Evolutionary conservation across 106 monocot species (phyloP), one percentile per base, ranked within the genome.

Genomic region (Phalaenopsis aphrodite): DNA sequence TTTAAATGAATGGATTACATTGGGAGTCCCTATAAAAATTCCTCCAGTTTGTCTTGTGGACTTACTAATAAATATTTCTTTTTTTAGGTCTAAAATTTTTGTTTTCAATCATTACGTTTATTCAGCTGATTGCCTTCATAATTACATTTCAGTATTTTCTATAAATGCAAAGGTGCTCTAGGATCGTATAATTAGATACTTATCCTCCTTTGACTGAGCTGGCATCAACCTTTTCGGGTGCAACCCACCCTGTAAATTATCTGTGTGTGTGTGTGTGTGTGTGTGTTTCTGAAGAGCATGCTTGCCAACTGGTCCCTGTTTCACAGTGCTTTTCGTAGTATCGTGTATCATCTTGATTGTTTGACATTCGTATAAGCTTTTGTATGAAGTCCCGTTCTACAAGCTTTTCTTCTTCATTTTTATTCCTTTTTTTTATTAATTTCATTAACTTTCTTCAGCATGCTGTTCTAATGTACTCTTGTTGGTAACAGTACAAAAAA

Each of bases 401-500:
- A 21, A 61, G 6, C 21, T 61, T 61, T 58, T 58, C 19, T 58
- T 58, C 58, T 10, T 48, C 30, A 0, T 30, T 30, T 30, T 30
- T 30, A 30, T 30, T 30, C 30, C 30, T 30, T 30, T 30, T 30
- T 30, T 30, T 30, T 30, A 30, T 30, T 30, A 30, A 30, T 30
- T 48, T 6, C 48, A 48, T 1, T 48, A 48, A 48, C 8, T 48
- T 48, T 48, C 48, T 48, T 48, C 4, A 37, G 68, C 36, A 10
- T 68, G 42, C 8, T 21, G 9, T 47, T 75, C 47, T 47, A 10
- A 46, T 23, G 19, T 73, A 41, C 23, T 3, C 10, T 76, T 52
- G 17, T 30, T 24, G 23, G 30, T 42, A 30, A 19, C 94, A 97
- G 97, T 97, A 97, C 84, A 92, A 94, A 87, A 92, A 88, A 82